Evolutionary conservation across 2,329 filamentous ascomycete species (phyloP), one percentile per base, ranked within the genome.

Genomic region (Colletotrichum neosansevieriae): DNA sequence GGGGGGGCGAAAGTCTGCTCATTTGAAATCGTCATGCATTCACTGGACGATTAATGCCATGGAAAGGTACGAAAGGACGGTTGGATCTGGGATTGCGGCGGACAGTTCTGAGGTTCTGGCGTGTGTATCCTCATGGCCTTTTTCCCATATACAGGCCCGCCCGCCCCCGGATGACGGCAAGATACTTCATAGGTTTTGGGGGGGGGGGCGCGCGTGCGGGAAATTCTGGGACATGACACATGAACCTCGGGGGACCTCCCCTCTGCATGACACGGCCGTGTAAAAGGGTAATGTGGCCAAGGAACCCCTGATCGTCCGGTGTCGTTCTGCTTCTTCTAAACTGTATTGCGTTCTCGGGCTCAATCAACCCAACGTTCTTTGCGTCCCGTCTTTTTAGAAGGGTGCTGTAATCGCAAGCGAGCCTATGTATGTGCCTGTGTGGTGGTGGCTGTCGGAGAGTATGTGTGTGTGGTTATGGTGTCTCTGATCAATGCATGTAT

Each of bases 251-350:
- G 40, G 54, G 45, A 24, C 10, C 34, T 68, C 34, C 19, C 17
- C 21, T 57, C 34, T 65, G 54, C 54, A 65, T 66, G 61, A 68
- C 61, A 66, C 56, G 50, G 53, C 61, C 24, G 54, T 24, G 40
- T 32, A 32, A 51, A 44, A 51, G 42, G 50, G 54, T 29, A 36
- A 47, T 34, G 7, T 59, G 49, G 53, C 49, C 42, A 36, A 19
- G 66, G 66, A 56, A 17, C 63, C 61, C 66, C 50, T 66, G 61
- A 47, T 66, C 66, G 50, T 68, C 66, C 42, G 36, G 66, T 68
- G 38, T 68, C 42, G 38, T 29, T 42, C 45, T 42, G 58, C 58
- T 51, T 44, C 42, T 42, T n/a, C 42, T n/a, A 36, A 57, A 38
- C 21, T 19, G n/a, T 66, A 38, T 38, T 56, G 29, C 54, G 47